Evolutionary conservation across 2,329 filamentous ascomycete genomes (phyloP).

Genomic region (Nothophoma quercina): DNA sequence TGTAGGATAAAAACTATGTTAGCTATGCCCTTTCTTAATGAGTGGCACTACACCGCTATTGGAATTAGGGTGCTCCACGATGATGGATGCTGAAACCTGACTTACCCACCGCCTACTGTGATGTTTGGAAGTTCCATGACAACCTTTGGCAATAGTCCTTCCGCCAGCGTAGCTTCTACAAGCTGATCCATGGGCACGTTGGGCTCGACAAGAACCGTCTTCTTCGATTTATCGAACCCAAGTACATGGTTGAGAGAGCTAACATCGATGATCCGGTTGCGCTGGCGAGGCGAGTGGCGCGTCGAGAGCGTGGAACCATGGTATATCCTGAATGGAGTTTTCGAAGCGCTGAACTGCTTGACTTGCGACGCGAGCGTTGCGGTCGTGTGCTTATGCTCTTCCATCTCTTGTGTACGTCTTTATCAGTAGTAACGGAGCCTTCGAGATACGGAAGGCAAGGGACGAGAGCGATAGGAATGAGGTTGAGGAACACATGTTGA

Average conservation of each 20-base stretch:
- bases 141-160: conserved; percentile 67
- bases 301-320: conserved; percentile 66
- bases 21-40: background rate
- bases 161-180: conserved; percentile 62
- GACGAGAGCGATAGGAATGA: background rate
- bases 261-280: conserved; percentile 57
- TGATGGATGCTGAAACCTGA: too few relatives aligned
- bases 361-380: conserved; percentile 46
- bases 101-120: conserved; percentile 67
- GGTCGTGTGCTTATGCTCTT: conserved; percentile 37
- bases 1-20: background rate
- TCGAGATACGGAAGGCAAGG: background rate
- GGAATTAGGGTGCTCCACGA: too few relatives aligned
- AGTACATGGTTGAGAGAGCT: conserved; percentile 58
- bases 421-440: too few relatives aligned
- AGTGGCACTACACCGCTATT: too few relatives aligned
- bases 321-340: conserved; percentile 62
- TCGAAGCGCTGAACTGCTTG: conserved; percentile 54
- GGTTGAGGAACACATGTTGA: conserved; percentile 14
- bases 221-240: conserved; percentile 50
- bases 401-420: conserved; percentile 26
- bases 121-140: conserved; percentile 78
- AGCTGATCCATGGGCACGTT: conserved; percentile 74
- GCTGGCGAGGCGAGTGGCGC: conserved; percentile 51
- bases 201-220: conserved; percentile 66